Base-by-base conservation (phyloP, 768 basidiomycete genomes). In the Lactarius indigo region DNA sequence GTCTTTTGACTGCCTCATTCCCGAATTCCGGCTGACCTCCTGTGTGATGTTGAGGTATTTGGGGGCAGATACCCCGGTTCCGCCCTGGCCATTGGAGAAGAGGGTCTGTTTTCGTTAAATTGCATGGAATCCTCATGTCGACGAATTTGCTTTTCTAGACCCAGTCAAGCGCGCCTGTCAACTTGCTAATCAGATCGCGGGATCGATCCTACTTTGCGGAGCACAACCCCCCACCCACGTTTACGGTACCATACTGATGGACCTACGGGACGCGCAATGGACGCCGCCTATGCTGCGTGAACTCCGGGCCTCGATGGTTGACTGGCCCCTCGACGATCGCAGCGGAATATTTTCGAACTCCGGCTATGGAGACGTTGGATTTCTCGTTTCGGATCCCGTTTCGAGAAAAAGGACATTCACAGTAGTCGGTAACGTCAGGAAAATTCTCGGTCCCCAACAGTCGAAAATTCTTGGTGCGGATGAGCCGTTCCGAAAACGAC, bases 281-380 rank as follows among this genome's bases (percentile, higher is more conserved):
- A 64, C 64, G 20, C 44, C 64, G 6, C 20, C 33, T n/a, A 58
- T 64, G 56, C 56, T 64, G 23, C 57, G 57, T 6, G 64, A 64
- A n/a, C 64, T 64, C 57, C 64, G 64, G 23, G 64, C 64, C 9
- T 58, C 57, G 26, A 64, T 64, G 64, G 64, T 47, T 17, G 33
- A 31, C 23, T 62, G 61, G 64, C 44, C 39, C 9, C 41, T 58
- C 26, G 57, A 64, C 23, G 57, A 59, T 39, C 64, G 64, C 33
- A 57, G 64, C 20, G 64, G 64, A 18, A 41, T 64, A 1, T 64
- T 64, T 44, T 64, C 64, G n/a, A 31, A 58, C 37, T 64, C 31
- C 44, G 35, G 56, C 18, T 64, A 59, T 31, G 64, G 64, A 15
- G 64, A 64, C n/a, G 44, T 64, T 12, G 64, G 64, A 20, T 64